Base-by-base conservation (phyloP, 139 green algal genomes). In the Chlorella sp. region DNA sequence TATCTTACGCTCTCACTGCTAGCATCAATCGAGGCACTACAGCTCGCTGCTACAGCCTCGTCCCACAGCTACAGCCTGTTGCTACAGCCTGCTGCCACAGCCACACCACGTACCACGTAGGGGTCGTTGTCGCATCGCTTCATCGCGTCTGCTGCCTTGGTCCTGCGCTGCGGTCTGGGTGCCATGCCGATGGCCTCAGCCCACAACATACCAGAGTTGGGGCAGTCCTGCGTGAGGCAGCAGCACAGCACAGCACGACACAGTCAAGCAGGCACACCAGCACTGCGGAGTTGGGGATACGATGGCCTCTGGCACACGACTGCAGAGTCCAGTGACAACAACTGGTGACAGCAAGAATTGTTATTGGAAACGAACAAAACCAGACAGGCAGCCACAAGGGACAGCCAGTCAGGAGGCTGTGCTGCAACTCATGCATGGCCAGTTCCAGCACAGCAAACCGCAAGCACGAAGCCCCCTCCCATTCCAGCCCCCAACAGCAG, bases 71-170 rank as follows among this genome's bases (percentile, higher is more conserved):
- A n/a, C n/a, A n/a, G n/a, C n/a, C n/a, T n/a, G n/a, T n/a, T n/a
- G n/a, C n/a, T n/a, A n/a, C n/a, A n/a, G n/a, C n/a, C n/a, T n/a
- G n/a, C n/a, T n/a, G n/a, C n/a, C n/a, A n/a, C n/a, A n/a, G n/a
- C n/a, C n/a, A n/a, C n/a, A n/a, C n/a, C n/a, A n/a, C n/a, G n/a
- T n/a, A n/a, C 87, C 10, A 98, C 81, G 64, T 86, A 59, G 5
- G 93, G 85, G 74, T 97, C 89, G 74, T 97, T 90, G 61, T 91
- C 87, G 84, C 92, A 96, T 31, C 86, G 84, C 81, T 97, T 97
- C 5, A 99, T 84, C 24, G 94, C 95, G 70, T 99, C 95, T 27
- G 93, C 91, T 55, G 79, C 85, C 73, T 93, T 88, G 55, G 76
- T 76, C 67, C 90, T 91, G 20, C 92, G 84, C 73, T 91, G 81